Conservation (phyloP, 768 basidiomycete genomes). For the Hygrocybe coccinea region DNA sequence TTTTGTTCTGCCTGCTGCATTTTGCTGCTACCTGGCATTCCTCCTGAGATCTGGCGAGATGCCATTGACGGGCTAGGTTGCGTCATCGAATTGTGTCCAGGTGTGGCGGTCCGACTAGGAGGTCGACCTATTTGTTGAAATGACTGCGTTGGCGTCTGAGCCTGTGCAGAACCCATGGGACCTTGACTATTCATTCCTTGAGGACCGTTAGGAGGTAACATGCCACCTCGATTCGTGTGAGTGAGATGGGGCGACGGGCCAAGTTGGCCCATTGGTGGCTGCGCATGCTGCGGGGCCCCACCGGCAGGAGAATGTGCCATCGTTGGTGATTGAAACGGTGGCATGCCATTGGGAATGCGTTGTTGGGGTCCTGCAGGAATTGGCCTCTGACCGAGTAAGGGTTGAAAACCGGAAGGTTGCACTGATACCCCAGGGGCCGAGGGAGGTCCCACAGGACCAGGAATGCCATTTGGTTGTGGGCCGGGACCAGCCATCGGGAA, state of each 20-base stretch:
- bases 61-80: slow-evolving; percentile 58
- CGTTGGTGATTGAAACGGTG: slow-evolving; percentile 59
- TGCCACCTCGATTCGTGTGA: slow-evolving; percentile 35
- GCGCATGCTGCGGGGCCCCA: slow-evolving; percentile 21
- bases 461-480: slow-evolving; percentile 43
- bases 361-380: slow-evolving; percentile 28
- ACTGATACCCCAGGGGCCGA: slow-evolving; percentile 20
- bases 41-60: slow-evolving; percentile 40
- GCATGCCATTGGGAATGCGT: slow-evolving; percentile 41
- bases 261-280: slow-evolving; percentile 45
- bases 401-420: slow-evolving; percentile 6
- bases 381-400: slow-evolving; percentile 31
- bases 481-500: slow-evolving; percentile 35
- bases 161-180: slow-evolving; percentile 7
- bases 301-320: slow-evolving; percentile 42
- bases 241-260: slow-evolving; percentile 49
- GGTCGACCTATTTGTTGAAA: slow-evolving; percentile 48
- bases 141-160: slow-evolving; percentile 35
- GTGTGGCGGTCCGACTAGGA: slow-evolving; percentile 57
- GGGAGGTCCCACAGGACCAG: slow-evolving; percentile 26
- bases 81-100: slow-evolving; percentile 40
- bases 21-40: slow-evolving; percentile 16
- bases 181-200: slow-evolving; percentile 11
- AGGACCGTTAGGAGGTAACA: slow-evolving; percentile 48
- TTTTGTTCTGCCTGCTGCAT: slow-evolving; percentile 8